A percentile compares a stretch with the other conserved stretches of the same genome.
phyloP scores from a whole-genome alignment of 306 rosid species.

The Astragalus membranaceus region DNA sequence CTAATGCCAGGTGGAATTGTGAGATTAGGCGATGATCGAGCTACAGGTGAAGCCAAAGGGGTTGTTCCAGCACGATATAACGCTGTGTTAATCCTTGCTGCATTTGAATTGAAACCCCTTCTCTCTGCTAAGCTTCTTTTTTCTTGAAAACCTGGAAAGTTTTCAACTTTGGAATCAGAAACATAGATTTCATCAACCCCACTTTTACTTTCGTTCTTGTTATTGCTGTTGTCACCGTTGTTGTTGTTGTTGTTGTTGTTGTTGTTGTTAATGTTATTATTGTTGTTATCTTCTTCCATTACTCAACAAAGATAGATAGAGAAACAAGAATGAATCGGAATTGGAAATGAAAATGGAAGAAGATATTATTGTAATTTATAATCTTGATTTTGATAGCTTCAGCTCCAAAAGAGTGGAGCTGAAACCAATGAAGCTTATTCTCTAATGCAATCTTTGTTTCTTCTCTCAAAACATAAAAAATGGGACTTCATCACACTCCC shows the following conservation, averaged over 20 bases:
- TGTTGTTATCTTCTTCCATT: background rate
- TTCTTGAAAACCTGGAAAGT: background rate
- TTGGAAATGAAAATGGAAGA: background rate
- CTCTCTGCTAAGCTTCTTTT: constrained; percentile 56
- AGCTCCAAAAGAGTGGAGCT: constrained; percentile 38
- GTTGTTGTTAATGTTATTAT: background rate
- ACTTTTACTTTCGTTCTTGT: background rate
- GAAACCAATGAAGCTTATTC: constrained; percentile 17
- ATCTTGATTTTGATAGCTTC: constrained; percentile 8
- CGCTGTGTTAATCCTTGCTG: constrained; percentile 43
- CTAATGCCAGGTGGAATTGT: constrained; percentile 65
- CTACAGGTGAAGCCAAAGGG: constrained; percentile 27
- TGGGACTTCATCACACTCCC: background rate
- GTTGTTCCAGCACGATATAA: constrained; percentile 14
- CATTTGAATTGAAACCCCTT: constrained; percentile 52
- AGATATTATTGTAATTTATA: no score
- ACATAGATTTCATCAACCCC: background rate
- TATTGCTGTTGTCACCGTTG: background rate
- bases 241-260: no score
- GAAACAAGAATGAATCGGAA: background rate
- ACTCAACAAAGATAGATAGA: background rate
- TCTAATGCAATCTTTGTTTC: constrained; percentile 5
- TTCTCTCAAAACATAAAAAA: background rate
- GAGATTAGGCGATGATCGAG: constrained; percentile 50
- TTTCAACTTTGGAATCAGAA: background rate